Conservation (phyloP, 495 filamentous ascomycete genomes). For the Hypoxylon perforatum region DNA sequence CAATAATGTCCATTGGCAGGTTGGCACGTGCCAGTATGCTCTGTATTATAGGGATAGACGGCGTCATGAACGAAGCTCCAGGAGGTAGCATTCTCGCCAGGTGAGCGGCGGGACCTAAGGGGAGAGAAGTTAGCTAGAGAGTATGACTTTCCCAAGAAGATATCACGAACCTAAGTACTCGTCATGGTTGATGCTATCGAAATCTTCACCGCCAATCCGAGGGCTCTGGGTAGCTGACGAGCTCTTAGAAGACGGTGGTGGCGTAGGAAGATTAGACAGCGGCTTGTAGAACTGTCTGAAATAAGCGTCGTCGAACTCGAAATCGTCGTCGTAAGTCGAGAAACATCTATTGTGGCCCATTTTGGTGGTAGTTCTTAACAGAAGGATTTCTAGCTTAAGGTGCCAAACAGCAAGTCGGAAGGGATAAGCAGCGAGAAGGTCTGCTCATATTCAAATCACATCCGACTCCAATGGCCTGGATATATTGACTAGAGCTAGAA, state of each 20-base stretch:
- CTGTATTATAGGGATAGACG: slow-evolving; percentile 63
- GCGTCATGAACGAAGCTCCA: slow-evolving; percentile 59
- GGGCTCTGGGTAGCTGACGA: slow-evolving; percentile 55
- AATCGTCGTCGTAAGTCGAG: slow-evolving; percentile 56
- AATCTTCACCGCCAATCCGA: slow-evolving; percentile 55
- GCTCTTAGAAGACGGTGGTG: slow-evolving; percentile 62
- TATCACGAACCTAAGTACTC: slow-evolving; percentile 58
- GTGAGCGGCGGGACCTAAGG: slow-evolving; percentile 64
- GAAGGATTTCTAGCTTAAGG: slow-evolving; percentile 24
- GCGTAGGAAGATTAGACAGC: slow-evolving; percentile 69
- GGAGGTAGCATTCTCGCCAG: slow-evolving; percentile 66
- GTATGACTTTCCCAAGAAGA: slow-evolving; percentile 1
- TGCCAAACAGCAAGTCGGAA: slow-evolving; percentile 34
- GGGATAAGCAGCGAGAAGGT: slow-evolving; percentile 23
- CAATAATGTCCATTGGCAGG: slow-evolving; percentile 61
- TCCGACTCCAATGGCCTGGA: slow-evolving; percentile 2
- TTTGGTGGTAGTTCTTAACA: slow-evolving; percentile 22
- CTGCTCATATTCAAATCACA: slow-evolving; percentile 45
- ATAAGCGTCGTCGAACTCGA: slow-evolving; percentile 64
- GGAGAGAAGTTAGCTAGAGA: slow-evolving; percentile 26
- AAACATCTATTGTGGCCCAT: slow-evolving; percentile 48
- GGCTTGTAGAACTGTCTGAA: slow-evolving; percentile 68
- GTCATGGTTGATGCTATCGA: slow-evolving; percentile 54
- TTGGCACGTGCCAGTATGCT: slow-evolving; percentile 61
- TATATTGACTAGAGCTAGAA: slow-evolving; percentile 33